A percentile compares a stretch with the other conserved stretches of the same genome.
phyloP scores from a whole-genome alignment of 139 green algal genomes.

The Chlorella sp. region DNA sequence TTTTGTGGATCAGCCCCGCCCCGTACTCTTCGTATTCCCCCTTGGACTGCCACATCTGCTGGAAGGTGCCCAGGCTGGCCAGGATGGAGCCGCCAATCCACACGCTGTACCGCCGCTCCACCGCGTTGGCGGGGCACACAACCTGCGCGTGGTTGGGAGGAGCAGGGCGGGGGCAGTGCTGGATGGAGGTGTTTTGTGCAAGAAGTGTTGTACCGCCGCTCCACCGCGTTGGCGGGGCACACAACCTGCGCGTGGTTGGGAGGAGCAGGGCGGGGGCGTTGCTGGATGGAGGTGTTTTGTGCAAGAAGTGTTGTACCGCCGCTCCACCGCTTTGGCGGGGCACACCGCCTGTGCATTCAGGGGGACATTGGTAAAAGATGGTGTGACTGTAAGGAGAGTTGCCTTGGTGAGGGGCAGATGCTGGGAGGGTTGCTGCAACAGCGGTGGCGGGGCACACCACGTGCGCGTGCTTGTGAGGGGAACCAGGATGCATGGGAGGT shows the following conservation, averaged over 20 bases:
- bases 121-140: slow-evolving; percentile 69
- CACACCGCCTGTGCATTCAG: slow-evolving; percentile 72
- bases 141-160: slow-evolving; percentile 75
- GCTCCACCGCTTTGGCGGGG: slow-evolving; percentile 81
- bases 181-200: neutral
- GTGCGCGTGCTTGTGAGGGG: neutral
- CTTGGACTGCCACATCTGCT: slow-evolving; percentile 98
- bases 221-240: slow-evolving; percentile 76
- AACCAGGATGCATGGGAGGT: neutral
- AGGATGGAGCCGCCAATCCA: slow-evolving; percentile 97
- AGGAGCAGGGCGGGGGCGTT: neutral
- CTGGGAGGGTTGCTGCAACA: too few species aligned
- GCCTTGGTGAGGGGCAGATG: too few species aligned
- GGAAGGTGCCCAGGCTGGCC: slow-evolving; percentile 92
- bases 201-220: slow-evolving; percentile 80
- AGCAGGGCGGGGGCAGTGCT: neutral
- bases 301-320: slow-evolving; percentile 70
- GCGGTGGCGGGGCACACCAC: neutral
- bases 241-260: slow-evolving; percentile 76
- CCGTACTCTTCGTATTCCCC: slow-evolving; percentile 95
- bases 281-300: neutral
- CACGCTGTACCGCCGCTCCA: slow-evolving; percentile 84
- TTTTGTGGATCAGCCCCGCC: slow-evolving; percentile 87
- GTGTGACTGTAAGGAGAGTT: neutral
- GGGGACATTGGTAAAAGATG: neutral